phyloP scores from a whole-genome alignment of 345 rosid genomes.

The Populus nigra region DNA sequence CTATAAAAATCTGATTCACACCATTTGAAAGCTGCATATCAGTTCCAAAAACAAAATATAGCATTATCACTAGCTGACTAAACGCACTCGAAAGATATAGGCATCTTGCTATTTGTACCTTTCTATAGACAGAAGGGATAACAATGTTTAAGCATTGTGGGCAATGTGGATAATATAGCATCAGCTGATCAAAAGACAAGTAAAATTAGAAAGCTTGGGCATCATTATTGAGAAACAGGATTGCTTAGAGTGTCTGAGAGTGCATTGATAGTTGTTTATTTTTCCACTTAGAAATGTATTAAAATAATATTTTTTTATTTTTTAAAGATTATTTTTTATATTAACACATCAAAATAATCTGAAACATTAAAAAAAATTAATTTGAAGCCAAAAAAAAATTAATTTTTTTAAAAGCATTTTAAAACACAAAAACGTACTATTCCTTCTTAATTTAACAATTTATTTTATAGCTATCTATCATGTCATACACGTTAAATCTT shows the following conservation, averaged over 20 bases:
- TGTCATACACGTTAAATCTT: conserved; percentile 8
- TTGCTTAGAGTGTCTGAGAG: conserved; percentile 1
- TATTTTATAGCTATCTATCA: neutral
- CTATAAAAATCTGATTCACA: conserved; percentile 3
- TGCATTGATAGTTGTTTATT: accelerated
- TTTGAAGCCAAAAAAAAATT: too few species aligned
- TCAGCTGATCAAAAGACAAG: conserved; percentile 25
- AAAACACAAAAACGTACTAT: too few species aligned
- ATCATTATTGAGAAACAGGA: conserved; percentile 15
- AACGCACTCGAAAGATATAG: conserved; percentile 5
- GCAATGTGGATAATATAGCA: conserved; percentile 4
- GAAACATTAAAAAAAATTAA: too few species aligned
- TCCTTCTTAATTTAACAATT: neutral
- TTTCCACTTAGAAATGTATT: accelerated
- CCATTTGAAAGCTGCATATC: neutral
- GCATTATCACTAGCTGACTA: conserved; percentile 6
- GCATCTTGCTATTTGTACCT: conserved; percentile 14
- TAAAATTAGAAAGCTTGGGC: neutral
- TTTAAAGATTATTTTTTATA: too few species aligned
- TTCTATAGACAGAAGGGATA: conserved; percentile 21
- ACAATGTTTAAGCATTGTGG: conserved; percentile 20
- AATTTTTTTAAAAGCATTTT: too few species aligned
- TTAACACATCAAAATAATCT: accelerated
- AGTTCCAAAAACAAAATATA: neutral
- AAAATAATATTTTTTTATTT: too few species aligned